Evolutionary conservation across 2,329 filamentous ascomycete genomes (phyloP).

Genomic region (Epichloe hybrida): DNA sequence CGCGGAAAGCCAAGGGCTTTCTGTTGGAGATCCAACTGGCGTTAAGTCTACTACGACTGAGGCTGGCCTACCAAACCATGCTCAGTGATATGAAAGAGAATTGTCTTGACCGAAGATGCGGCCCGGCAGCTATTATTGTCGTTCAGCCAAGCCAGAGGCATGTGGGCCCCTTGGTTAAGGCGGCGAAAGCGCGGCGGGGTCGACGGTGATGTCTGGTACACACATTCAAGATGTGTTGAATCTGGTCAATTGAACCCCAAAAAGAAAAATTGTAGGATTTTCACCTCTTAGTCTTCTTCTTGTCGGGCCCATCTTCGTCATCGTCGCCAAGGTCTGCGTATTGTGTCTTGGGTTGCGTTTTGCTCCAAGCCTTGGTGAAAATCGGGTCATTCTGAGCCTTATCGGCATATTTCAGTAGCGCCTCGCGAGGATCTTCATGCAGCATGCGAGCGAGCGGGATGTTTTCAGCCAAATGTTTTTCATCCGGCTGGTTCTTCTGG

Average conservation of each 20-base stretch:
- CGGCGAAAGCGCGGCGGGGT: neutral
- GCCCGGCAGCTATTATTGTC: neutral
- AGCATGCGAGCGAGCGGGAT: constrained; percentile 87
- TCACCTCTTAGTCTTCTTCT: constrained; percentile 46
- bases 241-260: neutral
- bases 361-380: constrained; percentile 87
- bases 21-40: neutral
- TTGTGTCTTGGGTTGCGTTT: constrained; percentile 82
- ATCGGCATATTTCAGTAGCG: constrained; percentile 86
- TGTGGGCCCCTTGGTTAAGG: neutral
- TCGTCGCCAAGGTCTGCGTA: constrained; percentile 85
- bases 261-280: no score
- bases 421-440: constrained; percentile 90
- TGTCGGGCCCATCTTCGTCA: constrained; percentile 58
- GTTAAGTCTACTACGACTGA: neutral
- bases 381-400: constrained; percentile 85
- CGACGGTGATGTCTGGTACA: neutral
- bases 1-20: neutral
- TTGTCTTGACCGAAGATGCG: neutral
- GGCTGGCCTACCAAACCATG: neutral
- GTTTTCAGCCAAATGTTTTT: constrained; percentile 74
- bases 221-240: neutral
- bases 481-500: constrained; percentile 77
- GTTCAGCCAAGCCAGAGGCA: neutral
- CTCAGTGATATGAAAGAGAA: neutral